phyloP scores from a whole-genome alignment of 768 basidiomycete genomes.

The Leccinum broughii region DNA sequence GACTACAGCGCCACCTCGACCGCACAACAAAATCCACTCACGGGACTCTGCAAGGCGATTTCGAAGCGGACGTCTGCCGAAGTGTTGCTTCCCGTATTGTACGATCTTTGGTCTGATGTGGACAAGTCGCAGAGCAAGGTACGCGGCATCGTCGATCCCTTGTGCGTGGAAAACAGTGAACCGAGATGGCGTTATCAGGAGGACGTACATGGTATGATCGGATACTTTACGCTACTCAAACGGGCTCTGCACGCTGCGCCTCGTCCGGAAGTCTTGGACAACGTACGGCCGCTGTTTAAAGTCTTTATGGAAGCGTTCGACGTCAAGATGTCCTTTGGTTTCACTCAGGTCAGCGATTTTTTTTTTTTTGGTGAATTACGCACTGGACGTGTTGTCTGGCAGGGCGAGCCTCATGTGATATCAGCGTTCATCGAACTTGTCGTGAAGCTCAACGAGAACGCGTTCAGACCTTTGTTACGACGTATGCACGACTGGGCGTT shows the following conservation, averaged over 20 bases:
- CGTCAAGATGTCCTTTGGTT: constrained; percentile 36
- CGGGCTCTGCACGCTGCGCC: constrained; percentile 63
- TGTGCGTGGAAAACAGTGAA: neutral
- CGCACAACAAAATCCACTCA: constrained; percentile 29
- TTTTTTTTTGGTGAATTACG: too few species aligned
- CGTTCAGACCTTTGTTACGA: constrained; percentile 89
- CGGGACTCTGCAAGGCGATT: constrained; percentile 57
- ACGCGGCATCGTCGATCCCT: neutral
- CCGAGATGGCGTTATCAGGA: constrained; percentile 16
- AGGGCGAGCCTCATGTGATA: constrained; percentile 57
- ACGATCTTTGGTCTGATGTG: constrained; percentile 53
- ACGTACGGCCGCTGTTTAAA: constrained; percentile 68
- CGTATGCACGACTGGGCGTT: constrained; percentile 96
- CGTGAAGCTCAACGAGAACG: constrained; percentile 87
- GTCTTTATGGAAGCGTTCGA: constrained; percentile 81
- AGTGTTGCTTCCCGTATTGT: constrained; percentile 64
- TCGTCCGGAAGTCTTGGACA: constrained; percentile 63
- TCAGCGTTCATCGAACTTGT: constrained; percentile 85
- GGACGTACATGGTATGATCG: constrained; percentile 27
- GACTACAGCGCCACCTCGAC: constrained; percentile 34
- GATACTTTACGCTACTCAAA: constrained; percentile 70
- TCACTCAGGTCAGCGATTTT: constrained; percentile 30
- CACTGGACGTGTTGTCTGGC: neutral
- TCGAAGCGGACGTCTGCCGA: constrained; percentile 72
- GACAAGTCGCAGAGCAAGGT: constrained; percentile 40